Evolutionary conservation across 768 basidiomycete genomes (phyloP).

Genomic region (Rubroboletus pulcherrimus): DNA sequence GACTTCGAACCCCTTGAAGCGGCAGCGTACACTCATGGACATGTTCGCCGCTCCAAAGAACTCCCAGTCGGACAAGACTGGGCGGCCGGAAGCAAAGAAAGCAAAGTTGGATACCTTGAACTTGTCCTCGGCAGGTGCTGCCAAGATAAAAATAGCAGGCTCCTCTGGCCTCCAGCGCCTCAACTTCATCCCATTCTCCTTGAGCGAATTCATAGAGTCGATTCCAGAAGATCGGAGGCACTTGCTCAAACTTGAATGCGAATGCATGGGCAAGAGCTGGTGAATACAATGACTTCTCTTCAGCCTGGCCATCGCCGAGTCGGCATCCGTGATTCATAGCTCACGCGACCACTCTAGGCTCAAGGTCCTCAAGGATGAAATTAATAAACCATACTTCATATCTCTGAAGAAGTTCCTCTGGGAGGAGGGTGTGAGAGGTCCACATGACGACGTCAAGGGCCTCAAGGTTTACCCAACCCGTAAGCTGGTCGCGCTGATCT

Average conservation of each 20-base stretch:
- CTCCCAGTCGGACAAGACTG: conserved; percentile 18
- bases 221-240: conserved; percentile 54
- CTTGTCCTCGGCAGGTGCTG: conserved; percentile 17
- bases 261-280: conserved; percentile 74
- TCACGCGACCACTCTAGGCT: conserved; percentile 46
- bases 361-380: conserved; percentile 68
- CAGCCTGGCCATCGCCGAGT: neutral
- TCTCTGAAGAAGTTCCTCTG: conserved; percentile 66
- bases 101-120: conserved; percentile 35
- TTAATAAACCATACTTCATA: conserved; percentile 75
- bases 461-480: conserved; percentile 76
- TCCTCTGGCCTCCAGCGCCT: conserved; percentile 34
- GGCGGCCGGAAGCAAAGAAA: conserved; percentile 44
- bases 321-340: neutral
- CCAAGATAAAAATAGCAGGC: conserved; percentile 3
- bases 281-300: conserved; percentile 20
- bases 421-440: conserved; percentile 56
- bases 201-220: conserved; percentile 47
- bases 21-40: conserved; percentile 64
- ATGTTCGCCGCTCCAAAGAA: conserved; percentile 47
- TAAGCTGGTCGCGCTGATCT: conserved; percentile 37
- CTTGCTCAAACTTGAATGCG: conserved; percentile 64
- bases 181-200: conserved; percentile 69
- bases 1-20: conserved; percentile 34
- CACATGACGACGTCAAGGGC: conserved; percentile 41